Percentiles rank a stretch among this genome's conserved stretches.
Evolutionary conservation across 768 basidiomycete species (phyloP).

Genomic region (Podaxis sp.): DNA sequence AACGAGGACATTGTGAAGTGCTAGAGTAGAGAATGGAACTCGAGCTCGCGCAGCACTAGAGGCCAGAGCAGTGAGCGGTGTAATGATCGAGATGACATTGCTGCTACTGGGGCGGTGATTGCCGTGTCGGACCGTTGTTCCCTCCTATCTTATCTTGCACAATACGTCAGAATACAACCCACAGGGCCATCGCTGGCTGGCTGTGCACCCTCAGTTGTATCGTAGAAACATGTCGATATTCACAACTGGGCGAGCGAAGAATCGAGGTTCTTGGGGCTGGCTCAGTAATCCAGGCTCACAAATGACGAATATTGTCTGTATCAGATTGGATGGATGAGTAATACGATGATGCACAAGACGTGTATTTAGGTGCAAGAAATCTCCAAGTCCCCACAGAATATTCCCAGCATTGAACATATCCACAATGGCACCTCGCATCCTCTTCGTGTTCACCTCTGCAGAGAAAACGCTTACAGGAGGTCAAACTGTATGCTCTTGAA

Average conservation of each 20-base stretch:
- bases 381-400: neutral
- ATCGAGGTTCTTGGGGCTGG: neutral
- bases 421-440: constrained; percentile 44
- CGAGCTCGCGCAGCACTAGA: neutral
- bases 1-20: constrained; percentile 71
- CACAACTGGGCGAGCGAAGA: no score
- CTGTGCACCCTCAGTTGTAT: no score
- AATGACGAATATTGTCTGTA: neutral
- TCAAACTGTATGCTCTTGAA: constrained; percentile 42
- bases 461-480: constrained; percentile 52
- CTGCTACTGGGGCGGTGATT: constrained; percentile 17
- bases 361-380: neutral
- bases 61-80: neutral
- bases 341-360: neutral
- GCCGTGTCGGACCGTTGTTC: constrained; percentile 8
- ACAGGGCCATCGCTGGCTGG: neutral
- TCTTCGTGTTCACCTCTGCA: constrained; percentile 77
- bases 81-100: neutral
- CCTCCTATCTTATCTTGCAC: constrained; percentile 4
- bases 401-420: neutral
- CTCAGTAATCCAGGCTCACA: neutral
- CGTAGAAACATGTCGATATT: no score
- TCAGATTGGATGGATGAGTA: constrained; percentile 12
- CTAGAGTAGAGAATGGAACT: neutral
- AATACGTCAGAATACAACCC: neutral